Base-by-base conservation (phyloP, 345 rosid species). In the Citrus mangshanensis region DNA sequence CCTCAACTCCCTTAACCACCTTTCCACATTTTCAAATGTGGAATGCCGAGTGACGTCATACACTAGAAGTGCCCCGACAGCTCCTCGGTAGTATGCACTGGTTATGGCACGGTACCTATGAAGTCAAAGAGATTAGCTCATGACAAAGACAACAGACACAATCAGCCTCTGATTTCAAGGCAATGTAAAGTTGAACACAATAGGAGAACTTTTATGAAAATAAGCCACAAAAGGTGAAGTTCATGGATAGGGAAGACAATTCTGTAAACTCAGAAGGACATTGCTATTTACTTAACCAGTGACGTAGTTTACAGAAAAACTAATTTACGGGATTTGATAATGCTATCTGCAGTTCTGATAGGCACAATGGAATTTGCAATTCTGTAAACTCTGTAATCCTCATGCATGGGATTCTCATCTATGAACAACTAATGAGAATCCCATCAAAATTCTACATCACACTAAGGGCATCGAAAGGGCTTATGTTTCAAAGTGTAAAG, bases 21-120 rank as follows among this genome's bases (percentile, higher is more conserved):
- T 91, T 76, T 94, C 97, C 5, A 89, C 98, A n/a, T 86, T 94
- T 78, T 93, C 95, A 42, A 91, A 94, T 46, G 98, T 93, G 16
- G 98, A 89, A 88, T 91, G 94, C 66, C 98, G 90, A 5, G 96
- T 94, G 59, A 94, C 96, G 6, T 94, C 98, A 12, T 94, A 94
- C 59, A 93, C 93, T 38, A 94, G 97, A 54, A 94, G 83, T 24
- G 97, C 98, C 18, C 98, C 97, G 40, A 94, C 96, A 3, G 98
- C 97, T 82, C 98, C 98, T 42, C 98, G 84, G 84, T 93, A 94
- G 85, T 94, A 94, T 28, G 98, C 98, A 72, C 98, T 94, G 3
- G 98, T 94, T 72, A 94, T 94, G 85, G 98, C 98, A 54, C 98
- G 95, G 81, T 94, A 94, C 92, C 98, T 94, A 54, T 42, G 38